Evolutionary conservation across 345 rosid species (phyloP).

Genomic region (Rhodamnia argentea): DNA sequence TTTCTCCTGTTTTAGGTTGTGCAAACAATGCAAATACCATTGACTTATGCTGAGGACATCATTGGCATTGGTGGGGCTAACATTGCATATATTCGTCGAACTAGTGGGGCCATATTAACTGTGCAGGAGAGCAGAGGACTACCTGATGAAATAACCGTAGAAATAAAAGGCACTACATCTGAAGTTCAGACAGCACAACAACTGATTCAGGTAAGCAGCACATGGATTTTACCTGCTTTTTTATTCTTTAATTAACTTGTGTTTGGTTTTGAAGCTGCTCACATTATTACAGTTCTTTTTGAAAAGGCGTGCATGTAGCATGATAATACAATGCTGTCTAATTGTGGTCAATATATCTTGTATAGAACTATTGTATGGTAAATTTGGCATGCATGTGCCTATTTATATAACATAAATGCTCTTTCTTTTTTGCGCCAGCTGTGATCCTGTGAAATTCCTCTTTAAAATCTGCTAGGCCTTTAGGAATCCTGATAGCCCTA

Average conservation of each 20-base stretch:
- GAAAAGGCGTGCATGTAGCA: background rate
- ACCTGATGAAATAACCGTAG: conserved; percentile 69
- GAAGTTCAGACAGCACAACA: conserved; percentile 74
- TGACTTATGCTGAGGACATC: conserved; percentile 73
- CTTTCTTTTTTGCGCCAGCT: background rate
- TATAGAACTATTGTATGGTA: background rate
- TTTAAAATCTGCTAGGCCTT: background rate
- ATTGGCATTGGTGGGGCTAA: conserved; percentile 70
- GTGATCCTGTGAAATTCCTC: background rate
- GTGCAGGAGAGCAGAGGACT: conserved; percentile 55
- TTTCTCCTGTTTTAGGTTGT: conserved; percentile 29
- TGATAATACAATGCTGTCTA: background rate
- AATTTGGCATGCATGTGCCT: background rate
- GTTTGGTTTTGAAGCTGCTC: background rate
- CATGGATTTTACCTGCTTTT: background rate
- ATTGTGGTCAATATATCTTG: background rate
- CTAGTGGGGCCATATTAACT: conserved; percentile 65
- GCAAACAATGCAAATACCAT: conserved; percentile 78
- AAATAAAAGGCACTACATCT: conserved; percentile 66
- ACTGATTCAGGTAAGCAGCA: conserved; percentile 53
- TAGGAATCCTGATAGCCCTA: background rate
- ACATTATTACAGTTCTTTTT: background rate
- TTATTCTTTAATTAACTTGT: background rate
- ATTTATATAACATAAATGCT: background rate
- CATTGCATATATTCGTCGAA: conserved; percentile 60